Conservation (phyloP, 306 rosid genomes). For the Ormosia emarginata region DNA sequence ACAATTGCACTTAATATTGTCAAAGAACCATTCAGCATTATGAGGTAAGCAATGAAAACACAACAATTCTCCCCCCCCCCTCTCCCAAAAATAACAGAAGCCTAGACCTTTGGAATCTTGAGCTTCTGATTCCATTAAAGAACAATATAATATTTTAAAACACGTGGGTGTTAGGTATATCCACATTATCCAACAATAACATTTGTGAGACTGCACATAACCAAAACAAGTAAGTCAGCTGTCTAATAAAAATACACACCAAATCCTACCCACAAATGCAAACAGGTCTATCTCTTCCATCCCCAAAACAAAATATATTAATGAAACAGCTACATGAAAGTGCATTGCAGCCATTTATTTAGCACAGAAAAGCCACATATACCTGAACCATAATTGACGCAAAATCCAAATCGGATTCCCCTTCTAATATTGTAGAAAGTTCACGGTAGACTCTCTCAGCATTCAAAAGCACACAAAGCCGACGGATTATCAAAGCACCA, state of each 20-base stretch:
- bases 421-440: conserved; percentile 82
- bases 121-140: background rate
- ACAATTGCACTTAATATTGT: background rate
- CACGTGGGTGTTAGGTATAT: background rate
- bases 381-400: conserved; percentile 97
- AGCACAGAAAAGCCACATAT: conserved; percentile 29
- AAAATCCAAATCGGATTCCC: conserved; percentile 80
- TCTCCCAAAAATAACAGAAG: background rate
- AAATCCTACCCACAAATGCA: conserved; percentile 8
- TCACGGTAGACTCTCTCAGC: conserved; percentile 95
- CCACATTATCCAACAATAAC: background rate
- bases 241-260: background rate
- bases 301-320: conserved; percentile 1
- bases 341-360: background rate
- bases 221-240: background rate
- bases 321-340: background rate
- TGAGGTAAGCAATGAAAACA: background rate
- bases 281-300: background rate
- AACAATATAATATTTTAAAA: background rate
- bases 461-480: conserved; percentile 89
- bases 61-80: background rate
- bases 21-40: background rate
- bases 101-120: background rate
- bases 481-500: conserved; percentile 93
- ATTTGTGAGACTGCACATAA: background rate